Percentiles rank a stretch among this genome's conserved stretches.
These are phyloP conservation scores for Lentinula aciculospora DNA, from an alignment of 768 basidiomycete genomes.

Conservation along the genomic window DNA sequence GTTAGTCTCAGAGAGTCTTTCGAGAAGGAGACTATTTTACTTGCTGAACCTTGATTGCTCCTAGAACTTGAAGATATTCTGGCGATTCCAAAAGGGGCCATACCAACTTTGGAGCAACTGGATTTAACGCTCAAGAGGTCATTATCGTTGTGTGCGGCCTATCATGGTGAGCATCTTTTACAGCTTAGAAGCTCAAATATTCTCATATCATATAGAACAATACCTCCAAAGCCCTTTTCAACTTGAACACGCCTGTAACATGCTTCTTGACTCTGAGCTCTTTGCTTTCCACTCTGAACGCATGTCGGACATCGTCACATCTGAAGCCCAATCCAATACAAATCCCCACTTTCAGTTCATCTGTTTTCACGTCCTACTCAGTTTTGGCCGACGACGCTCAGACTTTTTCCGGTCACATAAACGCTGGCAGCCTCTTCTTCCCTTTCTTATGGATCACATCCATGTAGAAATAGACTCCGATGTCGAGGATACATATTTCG, in stretches of 20 bases:
- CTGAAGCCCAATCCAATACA: conserved; percentile 72
- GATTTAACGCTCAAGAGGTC: conserved; percentile 78
- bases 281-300: conserved; percentile 90
- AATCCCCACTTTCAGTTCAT: conserved; percentile 83
- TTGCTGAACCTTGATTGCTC: conserved; percentile 2
- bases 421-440: conserved; percentile 79
- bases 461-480: conserved; percentile 78
- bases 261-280: conserved; percentile 79
- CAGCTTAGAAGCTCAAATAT: conserved; percentile 7
- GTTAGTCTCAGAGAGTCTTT: conserved; percentile 19
- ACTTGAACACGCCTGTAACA: conserved; percentile 74
- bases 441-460: conserved; percentile 80
- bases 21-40: background rate
- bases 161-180: conserved; percentile 64
- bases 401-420: conserved; percentile 74
- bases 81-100: conserved; percentile 43
- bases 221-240: conserved; percentile 83
- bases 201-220: conserved; percentile 51
- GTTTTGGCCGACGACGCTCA: conserved; percentile 62
- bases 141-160: conserved; percentile 72
- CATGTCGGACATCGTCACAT: conserved; percentile 76
- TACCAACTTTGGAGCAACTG: conserved; percentile 61
- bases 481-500: conserved; percentile 55
- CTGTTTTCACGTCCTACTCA: conserved; percentile 70
- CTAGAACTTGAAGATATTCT: conserved; percentile 87